These are phyloP conservation scores for Corylus heterophylla DNA, from an alignment of 306 rosid species.

Conservation along the genomic window DNA sequence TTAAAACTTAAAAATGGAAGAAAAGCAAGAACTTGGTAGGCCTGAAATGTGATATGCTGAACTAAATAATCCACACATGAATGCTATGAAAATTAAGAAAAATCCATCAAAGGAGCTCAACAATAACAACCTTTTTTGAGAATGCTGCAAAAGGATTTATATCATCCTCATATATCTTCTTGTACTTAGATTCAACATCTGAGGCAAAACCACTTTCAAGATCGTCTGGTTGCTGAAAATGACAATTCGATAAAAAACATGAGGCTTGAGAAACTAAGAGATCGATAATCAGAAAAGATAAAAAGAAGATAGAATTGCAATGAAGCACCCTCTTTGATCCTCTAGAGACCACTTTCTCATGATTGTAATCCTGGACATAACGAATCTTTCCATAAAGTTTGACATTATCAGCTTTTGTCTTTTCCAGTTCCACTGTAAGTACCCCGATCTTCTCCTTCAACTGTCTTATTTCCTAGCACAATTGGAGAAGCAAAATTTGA, in stretches of 20 bases:
- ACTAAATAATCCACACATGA: background rate
- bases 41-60: background rate
- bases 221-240: constrained; percentile 82
- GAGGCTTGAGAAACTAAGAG: background rate
- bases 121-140: constrained; percentile 75
- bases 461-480: constrained; percentile 76
- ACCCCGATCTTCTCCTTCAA: constrained; percentile 89
- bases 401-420: constrained; percentile 90
- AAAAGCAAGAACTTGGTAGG: background rate
- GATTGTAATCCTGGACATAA: constrained; percentile 93
- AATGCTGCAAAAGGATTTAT: constrained; percentile 99
- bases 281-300: background rate
- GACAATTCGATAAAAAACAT: background rate
- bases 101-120: constrained; percentile 17
- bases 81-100: constrained; percentile 2
- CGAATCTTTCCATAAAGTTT: constrained; percentile 97
- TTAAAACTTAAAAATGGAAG: background rate
- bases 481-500: constrained; percentile 22
- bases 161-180: constrained; percentile 96
- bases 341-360: constrained; percentile 89
- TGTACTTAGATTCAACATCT: constrained; percentile 97
- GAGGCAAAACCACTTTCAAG: constrained; percentile 93
- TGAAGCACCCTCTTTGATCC: constrained; percentile 84
- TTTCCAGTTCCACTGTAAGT: constrained; percentile 81
- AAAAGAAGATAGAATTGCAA: constrained; percentile 14